Conservation (phyloP, 129 eudicot genomes). For the Dittrichia graveolens region DNA sequence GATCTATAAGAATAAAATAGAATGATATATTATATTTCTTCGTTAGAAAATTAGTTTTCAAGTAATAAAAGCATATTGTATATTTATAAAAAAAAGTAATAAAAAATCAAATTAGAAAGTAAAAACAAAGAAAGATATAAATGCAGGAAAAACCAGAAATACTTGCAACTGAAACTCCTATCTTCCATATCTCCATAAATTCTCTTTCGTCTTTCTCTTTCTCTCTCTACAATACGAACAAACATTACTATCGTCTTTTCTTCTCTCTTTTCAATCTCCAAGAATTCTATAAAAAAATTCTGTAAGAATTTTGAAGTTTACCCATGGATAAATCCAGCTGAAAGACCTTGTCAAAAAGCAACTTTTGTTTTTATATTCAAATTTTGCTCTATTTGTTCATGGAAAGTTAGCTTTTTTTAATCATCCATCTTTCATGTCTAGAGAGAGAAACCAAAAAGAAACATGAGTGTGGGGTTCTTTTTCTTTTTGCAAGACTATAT, state of each 20-base stretch:
- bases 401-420: neutral
- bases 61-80: no score
- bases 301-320: neutral
- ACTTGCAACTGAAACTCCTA: slow-evolving; percentile 22
- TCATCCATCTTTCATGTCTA: slow-evolving; percentile 29
- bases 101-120: neutral
- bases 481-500: neutral
- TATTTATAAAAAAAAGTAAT: neutral
- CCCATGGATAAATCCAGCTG: slow-evolving; percentile 22
- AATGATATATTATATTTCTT: no score
- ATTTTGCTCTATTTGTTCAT: slow-evolving; percentile 14
- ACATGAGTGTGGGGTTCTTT: slow-evolving; percentile 12
- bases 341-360: slow-evolving; percentile 30
- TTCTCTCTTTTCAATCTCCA: slow-evolving; percentile 13
- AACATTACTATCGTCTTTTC: slow-evolving; percentile 15
- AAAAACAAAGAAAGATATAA: slow-evolving; percentile 20
- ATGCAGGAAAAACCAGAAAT: slow-evolving; percentile 23
- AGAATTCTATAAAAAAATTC: neutral
- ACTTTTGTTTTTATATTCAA: slow-evolving; percentile 39
- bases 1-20: no score
- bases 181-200: slow-evolving; percentile 27
- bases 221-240: slow-evolving; percentile 27
- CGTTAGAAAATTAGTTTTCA: no score
- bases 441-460: slow-evolving; percentile 27
- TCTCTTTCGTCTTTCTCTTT: slow-evolving; percentile 21